Evolutionary conservation across 2,329 filamentous ascomycete species (phyloP).

Genomic region (Trichoderma koningiopsis): DNA sequence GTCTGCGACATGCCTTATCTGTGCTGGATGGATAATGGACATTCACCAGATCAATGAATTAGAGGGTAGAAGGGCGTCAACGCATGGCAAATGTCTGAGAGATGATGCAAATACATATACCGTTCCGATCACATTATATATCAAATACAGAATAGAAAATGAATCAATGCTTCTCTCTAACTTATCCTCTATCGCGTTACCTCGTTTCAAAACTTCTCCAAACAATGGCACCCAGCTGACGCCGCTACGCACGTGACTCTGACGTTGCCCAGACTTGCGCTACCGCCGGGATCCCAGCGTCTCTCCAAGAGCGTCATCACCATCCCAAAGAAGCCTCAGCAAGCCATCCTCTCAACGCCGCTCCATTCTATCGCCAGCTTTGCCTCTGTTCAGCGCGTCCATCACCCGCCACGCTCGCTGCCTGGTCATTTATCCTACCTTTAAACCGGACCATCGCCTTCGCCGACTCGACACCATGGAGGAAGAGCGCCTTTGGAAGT

Average conservation of each 20-base stretch:
- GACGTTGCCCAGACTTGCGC: constrained; percentile 23
- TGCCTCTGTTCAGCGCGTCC: constrained; percentile 1
- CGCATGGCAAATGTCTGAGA: background rate
- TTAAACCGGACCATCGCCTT: background rate
- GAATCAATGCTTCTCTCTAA: background rate
- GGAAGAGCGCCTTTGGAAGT: constrained; percentile 69
- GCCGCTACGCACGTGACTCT: constrained; percentile 25
- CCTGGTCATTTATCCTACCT: background rate
- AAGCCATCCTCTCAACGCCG: background rate
- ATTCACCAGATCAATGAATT: background rate
- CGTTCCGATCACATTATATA: no score
- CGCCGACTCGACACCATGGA: constrained; percentile 49
- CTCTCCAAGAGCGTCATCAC: constrained; percentile 15
- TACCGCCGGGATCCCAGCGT: constrained; percentile 16
- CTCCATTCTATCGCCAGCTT: background rate
- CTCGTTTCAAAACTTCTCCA: background rate
- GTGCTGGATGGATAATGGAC: background rate
- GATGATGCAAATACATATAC: background rate
- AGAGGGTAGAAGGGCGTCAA: background rate
- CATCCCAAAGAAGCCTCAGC: constrained; percentile 3
- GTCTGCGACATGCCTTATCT: background rate
- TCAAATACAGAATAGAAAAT: no score
- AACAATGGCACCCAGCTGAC: background rate
- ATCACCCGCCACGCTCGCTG: background rate
- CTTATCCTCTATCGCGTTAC: background rate